Percentiles rank a stretch among this genome's conserved stretches.
These are phyloP conservation scores for Castanea mollissima DNA, from an alignment of 306 rosid genomes.

Conservation along the genomic window DNA sequence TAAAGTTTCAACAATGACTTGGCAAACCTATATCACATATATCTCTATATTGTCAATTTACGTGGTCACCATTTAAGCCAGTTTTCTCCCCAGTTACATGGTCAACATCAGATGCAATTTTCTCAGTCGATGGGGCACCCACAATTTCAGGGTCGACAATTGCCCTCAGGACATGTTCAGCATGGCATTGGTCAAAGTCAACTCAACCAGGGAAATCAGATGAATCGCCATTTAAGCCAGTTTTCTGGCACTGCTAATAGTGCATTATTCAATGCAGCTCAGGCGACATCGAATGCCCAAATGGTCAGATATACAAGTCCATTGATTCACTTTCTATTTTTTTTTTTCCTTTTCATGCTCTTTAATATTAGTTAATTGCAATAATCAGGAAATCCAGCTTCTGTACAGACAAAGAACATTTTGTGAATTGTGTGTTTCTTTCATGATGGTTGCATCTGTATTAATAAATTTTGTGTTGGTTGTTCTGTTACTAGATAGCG, in stretches of 20 bases:
- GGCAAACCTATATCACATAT: too few relatives aligned
- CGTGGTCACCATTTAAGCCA: too few relatives aligned
- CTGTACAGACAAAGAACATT: too few relatives aligned
- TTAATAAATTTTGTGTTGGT: too few relatives aligned
- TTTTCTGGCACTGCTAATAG: constrained; percentile 77
- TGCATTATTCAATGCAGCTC: constrained; percentile 86
- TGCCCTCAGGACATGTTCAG: constrained; percentile 78
- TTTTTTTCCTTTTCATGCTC: neutral
- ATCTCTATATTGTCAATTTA: too few relatives aligned
- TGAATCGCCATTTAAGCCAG: constrained; percentile 74
- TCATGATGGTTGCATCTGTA: too few relatives aligned
- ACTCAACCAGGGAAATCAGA: constrained; percentile 90
- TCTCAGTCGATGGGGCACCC: constrained; percentile 83
- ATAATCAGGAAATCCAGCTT: neutral
- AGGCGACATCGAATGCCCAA: constrained; percentile 78
- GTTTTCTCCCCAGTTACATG: constrained; percentile 59
- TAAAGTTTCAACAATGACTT: neutral
- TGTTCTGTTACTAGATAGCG: too few relatives aligned
- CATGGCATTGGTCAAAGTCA: constrained; percentile 88
- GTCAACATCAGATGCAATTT: constrained; percentile 93
- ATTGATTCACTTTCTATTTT: neutral
- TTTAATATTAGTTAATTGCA: neutral
- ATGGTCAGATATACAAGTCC: constrained; percentile 51
- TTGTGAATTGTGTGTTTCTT: too few relatives aligned
- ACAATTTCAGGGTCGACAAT: constrained; percentile 89